A percentile compares a stretch with the other conserved stretches of the same genome.
phyloP scores from a whole-genome alignment of 345 rosid genomes.

The Arabidopsis arenosa region DNA sequence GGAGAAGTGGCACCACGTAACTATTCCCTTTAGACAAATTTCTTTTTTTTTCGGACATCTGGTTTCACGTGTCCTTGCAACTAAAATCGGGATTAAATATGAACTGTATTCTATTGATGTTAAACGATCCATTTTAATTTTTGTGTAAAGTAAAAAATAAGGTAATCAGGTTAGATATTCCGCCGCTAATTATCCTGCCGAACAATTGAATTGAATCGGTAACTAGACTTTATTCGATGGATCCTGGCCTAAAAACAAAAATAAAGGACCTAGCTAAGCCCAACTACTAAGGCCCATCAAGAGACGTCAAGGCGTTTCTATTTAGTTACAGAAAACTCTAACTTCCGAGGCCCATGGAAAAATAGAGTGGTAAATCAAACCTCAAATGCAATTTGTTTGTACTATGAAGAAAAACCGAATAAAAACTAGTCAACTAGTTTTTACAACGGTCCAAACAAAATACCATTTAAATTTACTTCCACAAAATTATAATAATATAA shows the following conservation, averaged over 20 bases:
- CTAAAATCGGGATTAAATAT: not conserved
- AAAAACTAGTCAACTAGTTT: not conserved
- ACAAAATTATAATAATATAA: not conserved
- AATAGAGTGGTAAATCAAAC: not conserved
- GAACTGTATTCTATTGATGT: not conserved
- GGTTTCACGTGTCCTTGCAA: conserved; percentile 35
- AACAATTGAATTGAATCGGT: not conserved
- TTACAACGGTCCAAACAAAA: conserved; percentile 16
- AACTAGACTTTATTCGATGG: not conserved
- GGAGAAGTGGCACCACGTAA: conserved; percentile 35
- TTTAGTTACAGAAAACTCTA: not conserved
- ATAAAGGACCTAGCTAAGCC: not conserved
- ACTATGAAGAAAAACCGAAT: not conserved
- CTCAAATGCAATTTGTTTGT: conserved; percentile 9
- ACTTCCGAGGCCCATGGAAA: not conserved
- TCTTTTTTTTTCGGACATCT: conserved; percentile 6
- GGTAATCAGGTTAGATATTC: not conserved
- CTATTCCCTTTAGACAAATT: conserved; percentile 5
- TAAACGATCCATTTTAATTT: too few relatives aligned
- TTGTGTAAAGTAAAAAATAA: too few relatives aligned
- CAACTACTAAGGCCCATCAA: not conserved
- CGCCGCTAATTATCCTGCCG: not conserved
- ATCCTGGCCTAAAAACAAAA: not conserved
- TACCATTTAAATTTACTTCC: conserved; percentile 9
- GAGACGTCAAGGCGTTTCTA: not conserved